phyloP scores from a whole-genome alignment of 306 rosid genomes.

The Quillaja saponaria region DNA sequence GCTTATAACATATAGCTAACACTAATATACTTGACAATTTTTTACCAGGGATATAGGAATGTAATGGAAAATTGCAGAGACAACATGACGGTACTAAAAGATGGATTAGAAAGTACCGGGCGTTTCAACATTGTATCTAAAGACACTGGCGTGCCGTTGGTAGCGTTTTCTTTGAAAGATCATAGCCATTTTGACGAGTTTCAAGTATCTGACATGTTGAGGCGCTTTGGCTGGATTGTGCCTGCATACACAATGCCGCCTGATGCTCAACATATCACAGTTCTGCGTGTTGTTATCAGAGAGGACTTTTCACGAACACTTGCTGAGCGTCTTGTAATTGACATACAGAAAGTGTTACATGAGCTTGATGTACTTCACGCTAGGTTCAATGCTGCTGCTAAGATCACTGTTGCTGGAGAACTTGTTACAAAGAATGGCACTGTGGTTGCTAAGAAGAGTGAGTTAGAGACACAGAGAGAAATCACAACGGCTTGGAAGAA shows the following conservation, averaged over 20 bases:
- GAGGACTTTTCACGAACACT: conserved; percentile 89
- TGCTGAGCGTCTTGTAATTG: conserved; percentile 77
- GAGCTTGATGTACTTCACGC: conserved; percentile 72
- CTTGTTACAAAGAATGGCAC: conserved; percentile 19
- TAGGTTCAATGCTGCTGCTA: conserved; percentile 36
- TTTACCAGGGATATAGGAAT: conserved; percentile 67
- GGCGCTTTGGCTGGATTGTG: conserved; percentile 92
- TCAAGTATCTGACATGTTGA: conserved; percentile 64
- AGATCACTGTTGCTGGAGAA: conserved; percentile 13
- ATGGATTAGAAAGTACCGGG: conserved; percentile 67
- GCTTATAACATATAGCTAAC: no score
- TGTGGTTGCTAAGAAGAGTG: conserved; percentile 53
- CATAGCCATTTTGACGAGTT: conserved; percentile 60
- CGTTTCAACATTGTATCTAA: conserved; percentile 75
- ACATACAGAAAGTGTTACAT: conserved; percentile 64
- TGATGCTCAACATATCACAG: conserved; percentile 74
- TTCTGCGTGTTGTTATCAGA: conserved; percentile 80
- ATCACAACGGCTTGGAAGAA: conserved; percentile 77
- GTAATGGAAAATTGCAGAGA: conserved; percentile 90
- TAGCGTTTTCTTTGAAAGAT: conserved; percentile 81
- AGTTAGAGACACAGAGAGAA: conserved; percentile 60
- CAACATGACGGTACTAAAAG: conserved; percentile 79
- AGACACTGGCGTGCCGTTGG: conserved; percentile 83
- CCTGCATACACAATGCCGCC: conserved; percentile 97
- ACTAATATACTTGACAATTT: no score